phyloP scores from a whole-genome alignment of 371 early-diverging fungal species.

The Massospora cicadina region DNA sequence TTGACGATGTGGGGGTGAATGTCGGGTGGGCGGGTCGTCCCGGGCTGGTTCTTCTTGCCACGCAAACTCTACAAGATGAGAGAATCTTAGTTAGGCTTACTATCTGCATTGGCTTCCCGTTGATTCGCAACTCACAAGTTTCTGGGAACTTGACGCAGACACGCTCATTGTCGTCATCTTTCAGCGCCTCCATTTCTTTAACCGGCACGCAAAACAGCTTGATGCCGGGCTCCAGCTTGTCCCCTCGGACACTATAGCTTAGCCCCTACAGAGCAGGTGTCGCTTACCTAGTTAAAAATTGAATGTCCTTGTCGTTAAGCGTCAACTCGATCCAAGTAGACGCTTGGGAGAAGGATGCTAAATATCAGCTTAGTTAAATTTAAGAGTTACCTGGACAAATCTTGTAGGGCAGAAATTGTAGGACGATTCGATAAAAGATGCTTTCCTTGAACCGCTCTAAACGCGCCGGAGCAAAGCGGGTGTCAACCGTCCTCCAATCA shows the following conservation, averaged over 20 bases:
- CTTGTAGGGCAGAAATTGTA: not conserved
- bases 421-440: not conserved
- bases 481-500: not conserved
- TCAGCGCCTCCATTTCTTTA: not conserved
- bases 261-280: not conserved
- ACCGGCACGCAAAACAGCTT: not conserved
- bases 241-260: not conserved
- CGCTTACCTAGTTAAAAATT: not conserved
- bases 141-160: not conserved
- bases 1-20: not conserved
- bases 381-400: not conserved
- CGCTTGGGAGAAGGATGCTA: not conserved
- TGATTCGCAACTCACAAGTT: constrained; percentile 1
- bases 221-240: not conserved
- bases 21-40: constrained; percentile 2
- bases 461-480: not conserved
- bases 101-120: not conserved
- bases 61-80: not conserved
- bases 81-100: not conserved
- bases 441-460: not conserved
- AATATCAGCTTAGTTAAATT: not conserved
- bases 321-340: not conserved
- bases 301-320: not conserved
- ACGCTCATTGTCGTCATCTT: not conserved
- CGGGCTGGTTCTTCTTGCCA: not conserved